A percentile compares a stretch with the other conserved stretches of the same genome.
Evolutionary conservation across 495 filamentous ascomycete genomes (phyloP).

Genomic region (Talaromyces liani): DNA sequence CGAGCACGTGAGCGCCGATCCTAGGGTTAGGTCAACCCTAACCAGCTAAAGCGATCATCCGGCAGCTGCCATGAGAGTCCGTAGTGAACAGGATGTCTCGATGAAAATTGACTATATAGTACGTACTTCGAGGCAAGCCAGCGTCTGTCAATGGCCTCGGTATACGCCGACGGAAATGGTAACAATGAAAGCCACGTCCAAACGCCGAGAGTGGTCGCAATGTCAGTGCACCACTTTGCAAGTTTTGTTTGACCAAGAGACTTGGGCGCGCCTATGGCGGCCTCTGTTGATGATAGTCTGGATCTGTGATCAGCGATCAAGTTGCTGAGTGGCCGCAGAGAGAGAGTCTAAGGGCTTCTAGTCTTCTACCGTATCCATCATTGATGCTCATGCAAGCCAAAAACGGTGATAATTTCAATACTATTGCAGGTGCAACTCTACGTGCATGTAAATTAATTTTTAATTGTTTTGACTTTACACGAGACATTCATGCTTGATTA

Average conservation of each 20-base stretch:
- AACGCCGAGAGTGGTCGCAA: neutral
- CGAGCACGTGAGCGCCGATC: neutral
- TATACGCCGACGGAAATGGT: no score
- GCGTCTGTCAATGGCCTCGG: no score
- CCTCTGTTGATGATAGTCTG: neutral
- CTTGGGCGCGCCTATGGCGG: neutral
- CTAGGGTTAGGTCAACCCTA: neutral
- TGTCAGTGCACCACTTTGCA: neutral
- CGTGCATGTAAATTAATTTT: neutral
- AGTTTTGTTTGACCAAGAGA: no score
- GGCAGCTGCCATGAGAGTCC: no score
- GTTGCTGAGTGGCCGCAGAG: neutral
- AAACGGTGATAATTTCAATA: neutral
- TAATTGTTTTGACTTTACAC: neutral
- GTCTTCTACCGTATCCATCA: neutral
- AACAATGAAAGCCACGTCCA: neutral
- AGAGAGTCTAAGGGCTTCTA: neutral
- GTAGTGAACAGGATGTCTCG: no score
- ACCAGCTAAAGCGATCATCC: neutral
- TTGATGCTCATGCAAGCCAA: neutral
- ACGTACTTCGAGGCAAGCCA: neutral
- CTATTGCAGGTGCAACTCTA: neutral
- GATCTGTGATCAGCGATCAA: no score
- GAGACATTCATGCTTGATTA: neutral
- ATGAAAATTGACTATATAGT: no score